Conservation (phyloP, 2,329 filamentous ascomycete genomes). For the Cyphellophora europaea region DNA sequence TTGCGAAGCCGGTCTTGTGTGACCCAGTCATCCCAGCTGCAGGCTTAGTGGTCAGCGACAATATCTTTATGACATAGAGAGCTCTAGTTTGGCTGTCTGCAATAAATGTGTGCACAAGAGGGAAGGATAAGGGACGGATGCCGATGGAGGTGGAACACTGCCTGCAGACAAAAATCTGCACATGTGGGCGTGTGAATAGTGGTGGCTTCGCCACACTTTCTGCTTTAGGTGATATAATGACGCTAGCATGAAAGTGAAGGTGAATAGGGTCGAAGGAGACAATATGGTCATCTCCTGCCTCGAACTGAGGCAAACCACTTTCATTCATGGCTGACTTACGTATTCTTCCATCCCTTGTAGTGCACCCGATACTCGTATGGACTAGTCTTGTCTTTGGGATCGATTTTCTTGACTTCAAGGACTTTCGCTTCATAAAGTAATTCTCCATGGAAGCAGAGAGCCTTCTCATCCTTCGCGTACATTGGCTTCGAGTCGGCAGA, state of each 20-base stretch:
- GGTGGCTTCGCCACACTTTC: no score
- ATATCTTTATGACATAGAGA: slow-evolving; percentile 1
- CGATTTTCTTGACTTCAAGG: slow-evolving; percentile 61
- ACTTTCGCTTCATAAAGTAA: slow-evolving; percentile 97
- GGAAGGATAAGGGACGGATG: neutral
- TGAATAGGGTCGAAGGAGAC: no score
- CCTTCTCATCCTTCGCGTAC: slow-evolving; percentile 72
- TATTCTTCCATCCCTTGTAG: slow-evolving; percentile 99
- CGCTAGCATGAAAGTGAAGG: neutral
- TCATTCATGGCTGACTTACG: slow-evolving; percentile 46
- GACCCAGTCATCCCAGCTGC: slow-evolving; percentile 96
- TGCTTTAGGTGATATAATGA: no score
- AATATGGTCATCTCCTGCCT: no score
- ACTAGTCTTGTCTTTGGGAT: slow-evolving; percentile 57
- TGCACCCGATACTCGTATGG: slow-evolving; percentile 85
- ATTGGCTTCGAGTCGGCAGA: slow-evolving; percentile 33
- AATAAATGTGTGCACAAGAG: neutral
- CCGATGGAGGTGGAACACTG: no score
- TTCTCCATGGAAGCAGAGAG: slow-evolving; percentile 94
- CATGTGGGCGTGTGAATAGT: no score
- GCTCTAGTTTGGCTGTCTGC: slow-evolving; percentile 1
- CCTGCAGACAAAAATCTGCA: neutral
- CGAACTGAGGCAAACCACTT: no score
- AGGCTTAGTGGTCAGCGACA: no score
- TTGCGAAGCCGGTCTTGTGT: slow-evolving; percentile 87